Percentiles rank a stretch among this genome's conserved stretches.
These are phyloP conservation scores for Martiniozyma asiatica DNA, from an alignment of 1,139 yeast genomes.

Conservation along the genomic window DNA sequence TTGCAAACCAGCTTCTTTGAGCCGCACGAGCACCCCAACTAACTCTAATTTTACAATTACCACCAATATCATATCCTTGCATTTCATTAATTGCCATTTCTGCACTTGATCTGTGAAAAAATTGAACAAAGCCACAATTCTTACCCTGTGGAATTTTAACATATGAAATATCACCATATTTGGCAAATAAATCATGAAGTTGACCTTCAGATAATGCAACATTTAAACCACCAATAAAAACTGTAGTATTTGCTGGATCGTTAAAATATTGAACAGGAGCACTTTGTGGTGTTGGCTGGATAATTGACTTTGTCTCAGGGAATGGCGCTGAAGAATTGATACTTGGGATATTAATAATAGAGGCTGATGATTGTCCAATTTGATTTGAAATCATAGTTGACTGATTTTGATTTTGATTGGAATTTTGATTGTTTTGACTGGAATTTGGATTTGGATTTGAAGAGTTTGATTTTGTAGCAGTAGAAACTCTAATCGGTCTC, in stretches of 20 bases:
- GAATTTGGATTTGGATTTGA: constrained; percentile 2
- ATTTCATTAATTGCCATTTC: constrained; percentile 59
- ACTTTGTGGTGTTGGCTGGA: constrained; percentile 21
- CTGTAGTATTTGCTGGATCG: constrained; percentile 61
- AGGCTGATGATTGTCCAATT: not conserved
- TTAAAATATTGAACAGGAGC: constrained; percentile 25
- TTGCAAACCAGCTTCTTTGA: constrained; percentile 24
- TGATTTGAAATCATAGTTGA: not conserved
- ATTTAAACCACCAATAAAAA: constrained; percentile 62
- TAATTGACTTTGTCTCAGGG: constrained; percentile 1
- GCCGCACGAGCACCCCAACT: constrained; percentile 52
- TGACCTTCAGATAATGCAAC: constrained; percentile 45
- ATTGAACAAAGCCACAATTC: constrained; percentile 65
- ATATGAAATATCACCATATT: constrained; percentile 55
- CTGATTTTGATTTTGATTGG: constrained; percentile 3
- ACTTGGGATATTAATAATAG: not conserved
- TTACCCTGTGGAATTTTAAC: constrained; percentile 61
- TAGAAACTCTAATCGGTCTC: constrained; percentile 59
- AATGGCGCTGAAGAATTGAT: too few species aligned
- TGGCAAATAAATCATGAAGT: constrained; percentile 45
- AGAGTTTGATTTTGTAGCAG: constrained; percentile 40
- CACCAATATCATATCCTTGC: constrained; percentile 60
- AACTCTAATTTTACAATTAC: constrained; percentile 53
- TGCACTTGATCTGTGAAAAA: constrained; percentile 51
- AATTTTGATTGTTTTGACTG: not conserved